A percentile compares a stretch with the other conserved stretches of the same genome.
Conservation (phyloP, 345 rosid genomes). For the Barbarea vulgaris region DNA sequence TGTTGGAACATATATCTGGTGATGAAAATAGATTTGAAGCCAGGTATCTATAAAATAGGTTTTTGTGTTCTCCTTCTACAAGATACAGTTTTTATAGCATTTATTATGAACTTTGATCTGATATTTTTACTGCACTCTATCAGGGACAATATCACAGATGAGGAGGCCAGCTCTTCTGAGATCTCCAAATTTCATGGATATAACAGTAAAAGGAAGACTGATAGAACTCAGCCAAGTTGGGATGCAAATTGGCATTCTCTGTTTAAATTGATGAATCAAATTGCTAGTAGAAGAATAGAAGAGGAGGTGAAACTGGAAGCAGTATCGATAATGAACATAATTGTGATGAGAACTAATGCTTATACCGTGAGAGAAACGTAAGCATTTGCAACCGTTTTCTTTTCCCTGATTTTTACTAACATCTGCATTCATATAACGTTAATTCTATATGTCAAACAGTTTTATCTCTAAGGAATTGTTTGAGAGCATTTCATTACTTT, state of each 20-base stretch:
- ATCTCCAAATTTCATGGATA: slow-evolving; percentile 39
- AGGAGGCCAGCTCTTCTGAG: slow-evolving; percentile 45
- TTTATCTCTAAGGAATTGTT: slow-evolving; percentile 52
- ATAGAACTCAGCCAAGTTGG: slow-evolving; percentile 39
- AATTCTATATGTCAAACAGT: slow-evolving; percentile 43
- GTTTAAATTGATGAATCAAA: slow-evolving; percentile 55
- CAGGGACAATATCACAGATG: slow-evolving; percentile 71
- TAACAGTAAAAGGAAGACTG: slow-evolving; percentile 33
- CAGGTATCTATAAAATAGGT: slow-evolving; percentile 53
- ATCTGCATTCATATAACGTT: slow-evolving; percentile 19
- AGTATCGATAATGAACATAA: slow-evolving; percentile 71
- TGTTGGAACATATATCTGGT: slow-evolving; percentile 64
- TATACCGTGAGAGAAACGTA: slow-evolving; percentile 69
- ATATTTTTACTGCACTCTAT: slow-evolving; percentile 89
- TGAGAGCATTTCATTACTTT: slow-evolving; percentile 55
- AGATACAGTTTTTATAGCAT: slow-evolving; percentile 23
- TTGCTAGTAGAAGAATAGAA: slow-evolving; percentile 53
- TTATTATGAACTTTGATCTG: slow-evolving; percentile 91
- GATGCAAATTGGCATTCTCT: slow-evolving; percentile 61
- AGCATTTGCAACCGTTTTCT: slow-evolving; percentile 26
- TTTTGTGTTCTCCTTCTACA: neutral
- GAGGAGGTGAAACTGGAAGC: slow-evolving; percentile 66
- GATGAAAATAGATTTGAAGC: slow-evolving; percentile 46
- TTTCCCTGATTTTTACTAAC: slow-evolving; percentile 5
- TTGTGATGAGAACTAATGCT: slow-evolving; percentile 64